Evolutionary conservation across 345 rosid genomes (phyloP), one percentile per base, ranked within the genome.

Genomic region (Syzygium aromaticum): DNA sequence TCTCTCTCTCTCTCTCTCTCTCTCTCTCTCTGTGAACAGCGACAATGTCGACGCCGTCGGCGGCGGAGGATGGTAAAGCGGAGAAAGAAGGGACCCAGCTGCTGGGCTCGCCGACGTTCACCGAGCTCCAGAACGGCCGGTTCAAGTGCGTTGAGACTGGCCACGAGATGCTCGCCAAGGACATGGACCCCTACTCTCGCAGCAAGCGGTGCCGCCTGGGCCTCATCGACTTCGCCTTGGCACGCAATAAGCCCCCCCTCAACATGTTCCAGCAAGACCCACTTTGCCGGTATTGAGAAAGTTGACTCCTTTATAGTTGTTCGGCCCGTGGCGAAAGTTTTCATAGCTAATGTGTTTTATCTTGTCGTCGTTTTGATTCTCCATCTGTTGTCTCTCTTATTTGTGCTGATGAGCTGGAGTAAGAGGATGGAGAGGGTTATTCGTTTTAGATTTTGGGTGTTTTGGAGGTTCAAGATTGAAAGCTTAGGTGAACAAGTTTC

Each of bases 181-280:
- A 95, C 91, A 91, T 91, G 87, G 98, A 91, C 9, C 89, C 95
- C 8, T 97, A 96, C 87, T 88, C 96, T 43, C 90, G 84, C 64
- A 95, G 95, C 85, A 97, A 96, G 88, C 95, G 98, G 51, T 95
- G 99, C 64, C 99, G 98, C 85, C 64, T 97, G 73, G 99, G 98
- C 46, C 98, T 97, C 88, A 91, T 96, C 88, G 96, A 96, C 91
- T 93, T 92, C 73, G 94, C 98, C 88, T 28, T 97, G 86, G 89
- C 95, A 87, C 93, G 85, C 86, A 92, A 90, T 5, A 96, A 90
- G 19, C 85, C 98, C 78, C 99, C 98, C 90, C 94, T 97, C 92
- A 94, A 94, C 91, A 92, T 95, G 95, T 97, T 97, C 92, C 91
- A 94, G 67, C 98, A 93, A 59, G 93, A 93, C 92, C 95, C 95